Evolutionary conservation across 306 rosid genomes (phyloP), one percentile per base, ranked within the genome.

Genomic region (Quercus dentata): DNA sequence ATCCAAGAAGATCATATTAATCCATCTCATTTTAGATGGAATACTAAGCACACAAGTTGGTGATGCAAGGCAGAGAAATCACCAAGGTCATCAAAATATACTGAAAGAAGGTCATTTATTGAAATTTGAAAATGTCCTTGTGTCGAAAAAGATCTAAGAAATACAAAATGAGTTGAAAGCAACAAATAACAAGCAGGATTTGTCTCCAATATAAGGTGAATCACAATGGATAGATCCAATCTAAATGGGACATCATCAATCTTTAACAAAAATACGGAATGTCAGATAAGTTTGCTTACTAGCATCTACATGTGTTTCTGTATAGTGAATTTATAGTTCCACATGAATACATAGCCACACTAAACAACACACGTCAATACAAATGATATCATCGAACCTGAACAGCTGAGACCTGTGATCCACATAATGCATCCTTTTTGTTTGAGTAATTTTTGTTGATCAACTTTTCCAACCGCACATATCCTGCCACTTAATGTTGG

Each of bases 341-440:
- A 38, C 44, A 0, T 38, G 10, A 38, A 38, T 38, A 38, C 71
- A 65, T 33, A 17, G 35, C n/a, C 15, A 18, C 5, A 19, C 9
- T 3, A 65, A 31, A 21, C 71, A 65, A 33, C 23, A 17, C 19
- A 17, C 17, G 46, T 15, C 8, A 73, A 10, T 31, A 13, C 74
- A 41, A 81, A 41, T 31, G 25, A 74, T 2, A 65, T 30, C 35
- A 55, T 31, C 80, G 41, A 73, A 91, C 97, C 97, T 80, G 97
- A 91, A 68, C 94, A 91, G 51, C 97, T 91, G 64, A 91, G 94
- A 71, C 97, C 97, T 2, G 97, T 91, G 83, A 89, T 80, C 97
- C 97, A 91, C 59, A 91, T 83, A 2, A 89, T 90, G 64, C 97
- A 91, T 51, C 97, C 97, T 73, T 84, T 91, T 62, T 91, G 94